phyloP scores from a whole-genome alignment of 208 protist genomes.

The Leishmania guyanensis region DNA sequence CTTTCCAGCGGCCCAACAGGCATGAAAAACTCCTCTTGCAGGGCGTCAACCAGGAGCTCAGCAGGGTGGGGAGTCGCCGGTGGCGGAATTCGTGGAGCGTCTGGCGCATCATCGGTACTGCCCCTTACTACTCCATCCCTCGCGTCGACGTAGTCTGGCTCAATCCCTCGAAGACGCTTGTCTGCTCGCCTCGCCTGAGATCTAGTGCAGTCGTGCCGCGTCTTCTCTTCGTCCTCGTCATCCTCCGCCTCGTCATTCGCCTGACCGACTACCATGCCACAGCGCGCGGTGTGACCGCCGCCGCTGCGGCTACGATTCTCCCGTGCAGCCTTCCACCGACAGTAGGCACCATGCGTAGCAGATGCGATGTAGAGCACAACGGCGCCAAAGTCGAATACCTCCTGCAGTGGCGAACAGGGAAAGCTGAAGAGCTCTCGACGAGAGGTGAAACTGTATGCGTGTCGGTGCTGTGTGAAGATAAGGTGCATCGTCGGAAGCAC shows the following conservation, averaged over 20 bases:
- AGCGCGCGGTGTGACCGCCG: neutral
- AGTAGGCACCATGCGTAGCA: conserved; percentile 43
- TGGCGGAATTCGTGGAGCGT: neutral
- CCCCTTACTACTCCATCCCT: neutral
- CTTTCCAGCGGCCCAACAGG: conserved; percentile 1
- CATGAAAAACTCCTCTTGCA: conserved; percentile 28
- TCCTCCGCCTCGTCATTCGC: neutral
- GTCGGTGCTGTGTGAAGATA: conserved; percentile 51
- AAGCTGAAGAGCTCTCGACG: conserved; percentile 70
- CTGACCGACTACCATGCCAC: neutral
- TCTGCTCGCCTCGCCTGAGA: neutral
- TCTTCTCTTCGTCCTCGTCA: neutral
- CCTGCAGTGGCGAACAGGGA: conserved; percentile 48
- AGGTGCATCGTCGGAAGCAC: conserved; percentile 49
- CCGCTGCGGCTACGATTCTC: neutral
- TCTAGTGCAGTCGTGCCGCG: neutral
- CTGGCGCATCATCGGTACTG: neutral
- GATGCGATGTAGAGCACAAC: conserved; percentile 64
- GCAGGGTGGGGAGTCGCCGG: conserved; percentile 3
- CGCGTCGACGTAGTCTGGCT: neutral
- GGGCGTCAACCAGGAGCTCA: conserved; percentile 8
- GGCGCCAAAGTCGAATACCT: conserved; percentile 71
- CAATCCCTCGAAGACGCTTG: neutral
- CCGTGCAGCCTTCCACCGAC: neutral
- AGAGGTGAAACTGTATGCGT: conserved; percentile 68